These are phyloP conservation scores for Fimicolochytrium jonesii DNA, from an alignment of 192 early-diverging fungal genomes.

Conservation along the genomic window DNA sequence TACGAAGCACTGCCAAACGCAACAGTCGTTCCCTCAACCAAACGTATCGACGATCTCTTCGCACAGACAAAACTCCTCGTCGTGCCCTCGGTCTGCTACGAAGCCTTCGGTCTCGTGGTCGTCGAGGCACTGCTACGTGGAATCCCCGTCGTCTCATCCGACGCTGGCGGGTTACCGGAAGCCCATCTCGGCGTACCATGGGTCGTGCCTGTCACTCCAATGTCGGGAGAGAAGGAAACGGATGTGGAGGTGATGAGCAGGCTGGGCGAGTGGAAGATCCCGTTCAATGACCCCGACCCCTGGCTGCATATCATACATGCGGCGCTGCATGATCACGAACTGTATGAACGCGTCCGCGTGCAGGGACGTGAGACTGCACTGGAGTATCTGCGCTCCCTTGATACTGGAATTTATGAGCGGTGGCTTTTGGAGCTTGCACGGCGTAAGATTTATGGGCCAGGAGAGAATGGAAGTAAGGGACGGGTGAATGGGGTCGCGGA, in stretches of 20 bases:
- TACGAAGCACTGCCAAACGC: constrained; percentile 15
- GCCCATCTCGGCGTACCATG: constrained; percentile 23
- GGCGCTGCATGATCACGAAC: constrained; percentile 5
- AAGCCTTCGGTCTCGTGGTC: constrained; percentile 27
- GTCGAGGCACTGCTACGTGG: constrained; percentile 25
- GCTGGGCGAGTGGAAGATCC: constrained; percentile 18
- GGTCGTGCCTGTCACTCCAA: constrained; percentile 9
- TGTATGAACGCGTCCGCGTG: constrained; percentile 2
- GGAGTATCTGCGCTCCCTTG: constrained; percentile 1
- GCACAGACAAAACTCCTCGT: constrained; percentile 5
- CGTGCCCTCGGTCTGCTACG: constrained; percentile 17
- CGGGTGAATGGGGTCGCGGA: no score
- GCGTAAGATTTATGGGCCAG: no score
- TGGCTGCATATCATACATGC: constrained; percentile 14
- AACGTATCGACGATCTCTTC: constrained; percentile 21
- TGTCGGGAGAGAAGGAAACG: constrained; percentile 24
- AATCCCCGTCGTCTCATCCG: constrained; percentile 23
- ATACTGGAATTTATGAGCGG: constrained; percentile 3
- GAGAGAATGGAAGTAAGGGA: no score
- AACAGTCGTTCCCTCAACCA: constrained; percentile 7
- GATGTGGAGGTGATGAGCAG: constrained; percentile 3
- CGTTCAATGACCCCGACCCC: constrained; percentile 10
- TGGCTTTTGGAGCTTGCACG: constrained; percentile 3
- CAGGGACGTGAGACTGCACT: constrained; percentile 9
- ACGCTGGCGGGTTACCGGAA: constrained; percentile 25